phyloP scores from a whole-genome alignment of 2,329 filamentous ascomycete genomes.

The Neonectria punicea region DNA sequence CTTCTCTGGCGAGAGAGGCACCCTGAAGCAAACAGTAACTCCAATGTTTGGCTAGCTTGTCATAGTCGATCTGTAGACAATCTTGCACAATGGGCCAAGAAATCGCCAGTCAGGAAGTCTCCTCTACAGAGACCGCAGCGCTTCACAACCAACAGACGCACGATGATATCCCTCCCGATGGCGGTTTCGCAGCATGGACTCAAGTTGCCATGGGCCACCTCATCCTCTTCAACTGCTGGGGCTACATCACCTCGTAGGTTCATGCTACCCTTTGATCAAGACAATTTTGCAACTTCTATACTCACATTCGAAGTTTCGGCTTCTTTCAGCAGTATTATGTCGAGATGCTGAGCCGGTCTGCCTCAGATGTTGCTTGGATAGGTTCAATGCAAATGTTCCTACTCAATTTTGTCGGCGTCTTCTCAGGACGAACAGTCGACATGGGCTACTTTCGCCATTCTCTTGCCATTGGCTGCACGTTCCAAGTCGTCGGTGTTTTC shows the following conservation, averaged over 20 bases:
- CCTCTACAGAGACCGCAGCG: no score
- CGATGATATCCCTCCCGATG: not conserved
- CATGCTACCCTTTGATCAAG: no score
- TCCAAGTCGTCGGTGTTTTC: slow-evolving; percentile 4
- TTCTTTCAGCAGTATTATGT: slow-evolving; percentile 39
- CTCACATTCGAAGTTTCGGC: no score
- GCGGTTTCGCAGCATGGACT: not conserved
- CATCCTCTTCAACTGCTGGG: slow-evolving; percentile 2
- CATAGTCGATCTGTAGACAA: no score
- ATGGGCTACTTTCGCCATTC: not conserved
- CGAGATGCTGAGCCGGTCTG: slow-evolving; percentile 38
- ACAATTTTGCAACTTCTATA: no score
- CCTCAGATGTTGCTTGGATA: slow-evolving; percentile 51
- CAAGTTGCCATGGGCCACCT: slow-evolving; percentile 2
- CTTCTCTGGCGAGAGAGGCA: no score
- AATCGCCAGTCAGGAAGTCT: no score
- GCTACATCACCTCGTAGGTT: slow-evolving; percentile 4
- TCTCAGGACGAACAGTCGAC: slow-evolving; percentile 38
- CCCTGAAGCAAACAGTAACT: no score
- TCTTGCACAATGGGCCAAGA: no score
- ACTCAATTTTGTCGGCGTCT: slow-evolving; percentile 50
- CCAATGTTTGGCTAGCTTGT: no score
- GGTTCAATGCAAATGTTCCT: slow-evolving; percentile 47
- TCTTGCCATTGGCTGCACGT: slow-evolving; percentile 6
- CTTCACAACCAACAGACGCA: no score